Conservation (phyloP, 257 asterid genomes). For the Lithospermum erythrorhizon region DNA sequence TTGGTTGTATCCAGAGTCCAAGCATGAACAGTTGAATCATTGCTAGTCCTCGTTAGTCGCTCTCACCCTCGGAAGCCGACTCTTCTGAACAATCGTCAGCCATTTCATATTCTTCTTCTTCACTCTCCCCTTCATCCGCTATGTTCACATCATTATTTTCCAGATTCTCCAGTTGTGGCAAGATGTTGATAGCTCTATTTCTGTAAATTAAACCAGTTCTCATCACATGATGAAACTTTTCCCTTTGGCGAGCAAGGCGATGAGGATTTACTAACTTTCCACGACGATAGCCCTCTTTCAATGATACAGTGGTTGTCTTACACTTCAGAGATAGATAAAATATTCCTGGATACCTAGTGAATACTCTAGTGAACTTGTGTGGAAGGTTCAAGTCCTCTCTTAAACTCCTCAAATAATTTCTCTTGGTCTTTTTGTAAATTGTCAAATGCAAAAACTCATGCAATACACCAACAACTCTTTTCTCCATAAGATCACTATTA, state of each 20-base stretch:
- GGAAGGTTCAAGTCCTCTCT: slow-evolving; percentile 84
- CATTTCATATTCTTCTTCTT: slow-evolving; percentile 31
- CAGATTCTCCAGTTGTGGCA: slow-evolving; percentile 36
- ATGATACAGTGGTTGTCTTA: slow-evolving; percentile 77
- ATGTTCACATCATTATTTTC: slow-evolving; percentile 25
- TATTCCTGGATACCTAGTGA: slow-evolving; percentile 90
- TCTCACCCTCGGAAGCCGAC: slow-evolving; percentile 36
- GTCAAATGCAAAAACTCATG: slow-evolving; percentile 74
- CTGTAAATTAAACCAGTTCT: slow-evolving; percentile 76
- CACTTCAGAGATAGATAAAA: slow-evolving; percentile 80
- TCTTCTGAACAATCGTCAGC: slow-evolving; percentile 26
- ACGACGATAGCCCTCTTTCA: slow-evolving; percentile 75
- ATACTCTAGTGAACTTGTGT: slow-evolving; percentile 73
- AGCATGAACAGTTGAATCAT: not conserved
- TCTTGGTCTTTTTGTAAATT: slow-evolving; percentile 75
- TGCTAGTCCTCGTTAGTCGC: slow-evolving; percentile 39
- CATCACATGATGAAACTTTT: slow-evolving; percentile 70
- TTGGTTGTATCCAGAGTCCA: not conserved
- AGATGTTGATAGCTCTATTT: slow-evolving; percentile 46
- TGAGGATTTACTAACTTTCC: slow-evolving; percentile 64
- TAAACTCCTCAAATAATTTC: slow-evolving; percentile 77
- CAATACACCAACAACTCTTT: slow-evolving; percentile 81
- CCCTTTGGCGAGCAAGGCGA: slow-evolving; percentile 62
- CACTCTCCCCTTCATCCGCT: slow-evolving; percentile 17
- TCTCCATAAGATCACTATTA: slow-evolving; percentile 87